Percentiles rank a stretch among this genome's conserved stretches.
Conservation (phyloP, 176 grass and related monocot species). For the barley (Hordeum vulgare) region DNA sequence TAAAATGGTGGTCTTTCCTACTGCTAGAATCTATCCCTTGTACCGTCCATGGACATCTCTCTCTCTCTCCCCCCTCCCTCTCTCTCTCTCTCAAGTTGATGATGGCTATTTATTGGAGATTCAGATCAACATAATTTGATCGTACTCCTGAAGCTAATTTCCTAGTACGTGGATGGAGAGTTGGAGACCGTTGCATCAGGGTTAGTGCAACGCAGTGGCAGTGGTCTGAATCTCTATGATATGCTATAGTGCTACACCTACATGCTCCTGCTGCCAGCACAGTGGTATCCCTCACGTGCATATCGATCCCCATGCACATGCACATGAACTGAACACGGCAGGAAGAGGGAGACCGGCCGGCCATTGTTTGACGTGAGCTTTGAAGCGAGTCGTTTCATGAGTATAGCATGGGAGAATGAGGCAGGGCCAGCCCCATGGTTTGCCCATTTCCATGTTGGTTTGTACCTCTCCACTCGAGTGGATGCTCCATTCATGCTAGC, state of each 20-base stretch:
- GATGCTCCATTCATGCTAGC: not conserved
- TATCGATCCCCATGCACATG: too few species aligned
- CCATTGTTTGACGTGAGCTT: not conserved
- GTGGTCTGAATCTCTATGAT: not conserved
- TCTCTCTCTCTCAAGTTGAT: not conserved
- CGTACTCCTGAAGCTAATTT: not conserved
- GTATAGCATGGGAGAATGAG: not conserved
- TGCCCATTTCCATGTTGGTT: not conserved
- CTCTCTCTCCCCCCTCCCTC: not conserved
- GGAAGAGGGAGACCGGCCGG: not conserved
- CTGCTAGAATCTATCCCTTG: not conserved
- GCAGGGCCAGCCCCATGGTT: not conserved
- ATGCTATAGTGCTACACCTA: not conserved
- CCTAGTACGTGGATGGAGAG: not conserved
- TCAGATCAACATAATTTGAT: not conserved
- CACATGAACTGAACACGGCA: not conserved
- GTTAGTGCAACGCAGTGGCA: not conserved
- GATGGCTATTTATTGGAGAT: not conserved
- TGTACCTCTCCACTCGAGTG: not conserved
- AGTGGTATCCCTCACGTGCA: slow-evolving; percentile 5
- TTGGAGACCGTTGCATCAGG: not conserved
- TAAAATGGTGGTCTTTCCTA: slow-evolving; percentile 2
- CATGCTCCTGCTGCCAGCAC: not conserved
- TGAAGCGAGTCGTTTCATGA: not conserved
- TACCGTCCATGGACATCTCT: not conserved